Base-by-base conservation (phyloP, 495 filamentous ascomycete species). In the Hypoxylon rickii region DNA sequence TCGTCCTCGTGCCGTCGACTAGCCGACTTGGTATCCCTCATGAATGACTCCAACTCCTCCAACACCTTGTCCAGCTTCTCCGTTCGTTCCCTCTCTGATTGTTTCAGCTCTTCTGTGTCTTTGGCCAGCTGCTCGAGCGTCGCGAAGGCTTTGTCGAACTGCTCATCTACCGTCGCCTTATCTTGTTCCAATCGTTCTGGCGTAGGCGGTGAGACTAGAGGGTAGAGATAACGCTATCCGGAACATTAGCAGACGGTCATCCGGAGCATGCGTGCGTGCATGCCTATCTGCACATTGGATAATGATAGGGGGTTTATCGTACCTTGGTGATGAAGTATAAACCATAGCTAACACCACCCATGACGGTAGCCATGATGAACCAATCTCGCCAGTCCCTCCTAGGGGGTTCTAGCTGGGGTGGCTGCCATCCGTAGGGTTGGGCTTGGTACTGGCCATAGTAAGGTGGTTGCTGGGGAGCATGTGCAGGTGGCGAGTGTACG, bases 351-450 rank as follows among this genome's bases (percentile, higher is more conserved):
- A 95, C 85, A 32, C 90, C 89, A 34, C 89, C 87, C 56, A 93
- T 86, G 7, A 96, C 87, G 0, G 92, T 97, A 7, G 92, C 92
- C 89, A 96, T 90, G 61, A 97, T 96, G 68, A 97, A 99, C 88
- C 89, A 97, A 64, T 99, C 94, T 40, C 94, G 82, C 94, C 94
- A 99, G 70, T 99, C 94, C 56, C 94, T 82, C 63, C 84, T 86
- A 5, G 94, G 90, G 50, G 81, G 80, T 44, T 86, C 85, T 13
- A 85, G 80, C 45, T 83, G 84, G 50, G 86, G 87, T 70, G 71
- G 73, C 55, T 71, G 75, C 77, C 77, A 80, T 59, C 72, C 76
- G 75, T 91, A 95, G 68, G 84, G 85, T 41, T 77, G 77, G n/a
- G 75, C 75, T 44, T 89, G 90, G 51, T 86, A 82, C 47, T 73